Evolutionary conservation across 202 grass and related monocot species (phyloP).

Genomic region (Eragrostis tef): DNA sequence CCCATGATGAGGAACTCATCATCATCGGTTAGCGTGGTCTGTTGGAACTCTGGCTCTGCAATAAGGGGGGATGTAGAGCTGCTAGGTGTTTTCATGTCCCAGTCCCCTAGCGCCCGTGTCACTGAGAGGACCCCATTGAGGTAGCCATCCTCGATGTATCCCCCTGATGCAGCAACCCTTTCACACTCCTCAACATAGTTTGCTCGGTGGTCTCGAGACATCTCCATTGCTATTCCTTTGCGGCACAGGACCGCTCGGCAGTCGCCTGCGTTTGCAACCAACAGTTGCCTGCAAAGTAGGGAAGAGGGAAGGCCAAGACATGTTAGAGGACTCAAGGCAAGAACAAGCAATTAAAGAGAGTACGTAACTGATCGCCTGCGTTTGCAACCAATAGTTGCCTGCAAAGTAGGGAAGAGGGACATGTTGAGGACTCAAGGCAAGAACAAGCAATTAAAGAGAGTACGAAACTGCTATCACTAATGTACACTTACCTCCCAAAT

Average conservation of each 20-base stretch:
- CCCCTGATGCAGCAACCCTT: slow-evolving; percentile 63
- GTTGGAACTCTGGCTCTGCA: slow-evolving; percentile 76
- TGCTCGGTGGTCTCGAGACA: slow-evolving; percentile 82
- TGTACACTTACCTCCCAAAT: slow-evolving; percentile 63
- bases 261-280: slow-evolving; percentile 89
- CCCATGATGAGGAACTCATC: slow-evolving; percentile 95
- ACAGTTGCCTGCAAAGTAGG: slow-evolving; percentile 60
- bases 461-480: not conserved
- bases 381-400: slow-evolving; percentile 89
- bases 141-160: slow-evolving; percentile 82
- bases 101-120: slow-evolving; percentile 77
- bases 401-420: slow-evolving; percentile 17
- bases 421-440: not conserved
- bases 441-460: not conserved
- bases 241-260: slow-evolving; percentile 84
- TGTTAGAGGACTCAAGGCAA: not conserved
- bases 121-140: slow-evolving; percentile 87
- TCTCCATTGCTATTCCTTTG: slow-evolving; percentile 73
- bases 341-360: not conserved
- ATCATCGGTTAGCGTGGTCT: slow-evolving; percentile 50
- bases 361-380: too few relatives aligned
- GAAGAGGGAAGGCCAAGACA: not conserved
- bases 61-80: slow-evolving; percentile 65
- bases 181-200: slow-evolving; percentile 59
- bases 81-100: slow-evolving; percentile 75